These are phyloP conservation scores for Kwoniella pini DNA, from an alignment of 768 basidiomycete species.

Conservation along the genomic window DNA sequence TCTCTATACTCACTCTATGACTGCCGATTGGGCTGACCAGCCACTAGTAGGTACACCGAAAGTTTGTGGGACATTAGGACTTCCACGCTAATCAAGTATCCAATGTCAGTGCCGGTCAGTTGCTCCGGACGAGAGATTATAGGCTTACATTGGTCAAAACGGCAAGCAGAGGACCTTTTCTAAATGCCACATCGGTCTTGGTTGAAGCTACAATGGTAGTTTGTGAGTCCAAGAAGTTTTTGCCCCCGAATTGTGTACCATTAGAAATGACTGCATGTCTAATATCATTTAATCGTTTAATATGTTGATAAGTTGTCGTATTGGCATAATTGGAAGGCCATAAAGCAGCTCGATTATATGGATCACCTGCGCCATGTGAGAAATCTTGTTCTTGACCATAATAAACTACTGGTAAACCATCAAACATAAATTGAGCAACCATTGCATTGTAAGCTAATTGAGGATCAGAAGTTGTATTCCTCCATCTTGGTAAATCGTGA, in stretches of 20 bases:
- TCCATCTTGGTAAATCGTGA: slow-evolving; percentile 51
- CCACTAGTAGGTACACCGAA: slow-evolving; percentile 39
- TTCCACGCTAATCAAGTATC: slow-evolving; percentile 27
- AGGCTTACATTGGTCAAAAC: slow-evolving; percentile 49
- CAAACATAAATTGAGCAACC: slow-evolving; percentile 50
- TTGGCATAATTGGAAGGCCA: slow-evolving; percentile 50
- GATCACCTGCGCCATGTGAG: slow-evolving; percentile 36
- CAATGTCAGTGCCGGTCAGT: background rate
- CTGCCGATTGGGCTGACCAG: slow-evolving; percentile 38
- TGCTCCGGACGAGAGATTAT: background rate
- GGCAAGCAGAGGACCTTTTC: slow-evolving; percentile 49
- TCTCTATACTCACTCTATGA: slow-evolving; percentile 44
- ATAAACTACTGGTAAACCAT: slow-evolving; percentile 50
- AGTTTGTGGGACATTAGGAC: slow-evolving; percentile 37
- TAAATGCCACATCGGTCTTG: slow-evolving; percentile 44
- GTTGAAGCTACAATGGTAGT: slow-evolving; percentile 35
- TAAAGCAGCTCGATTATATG: slow-evolving; percentile 47
- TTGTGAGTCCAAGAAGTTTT: slow-evolving; percentile 37
- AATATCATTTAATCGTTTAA: slow-evolving; percentile 39
- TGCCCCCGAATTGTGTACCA: slow-evolving; percentile 31
- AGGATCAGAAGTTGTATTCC: slow-evolving; percentile 45
- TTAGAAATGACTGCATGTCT: slow-evolving; percentile 47
- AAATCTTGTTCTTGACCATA: slow-evolving; percentile 53
- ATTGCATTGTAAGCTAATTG: slow-evolving; percentile 51
- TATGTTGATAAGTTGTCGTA: slow-evolving; percentile 47